phyloP scores from a whole-genome alignment of 352 stramenopile genomes.

The Peronospora belbahrii region DNA sequence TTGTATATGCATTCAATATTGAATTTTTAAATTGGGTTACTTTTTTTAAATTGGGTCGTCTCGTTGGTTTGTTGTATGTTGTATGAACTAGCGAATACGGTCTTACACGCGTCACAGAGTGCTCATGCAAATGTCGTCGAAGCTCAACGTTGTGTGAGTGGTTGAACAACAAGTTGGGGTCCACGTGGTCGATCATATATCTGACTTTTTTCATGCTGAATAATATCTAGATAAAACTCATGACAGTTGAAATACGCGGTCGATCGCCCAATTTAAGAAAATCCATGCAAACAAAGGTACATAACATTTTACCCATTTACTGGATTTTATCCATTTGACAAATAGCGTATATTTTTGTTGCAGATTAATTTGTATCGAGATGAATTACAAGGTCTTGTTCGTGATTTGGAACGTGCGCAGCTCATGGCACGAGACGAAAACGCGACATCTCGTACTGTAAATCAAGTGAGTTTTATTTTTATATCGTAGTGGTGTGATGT shows the following conservation, averaged over 20 bases:
- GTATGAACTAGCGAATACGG: constrained; percentile 15
- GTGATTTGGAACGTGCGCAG: constrained; percentile 62
- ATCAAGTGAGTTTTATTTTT: constrained; percentile 31
- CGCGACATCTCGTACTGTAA: constrained; percentile 14
- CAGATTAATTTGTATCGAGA: constrained; percentile 66
- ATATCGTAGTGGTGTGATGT: too few species aligned
- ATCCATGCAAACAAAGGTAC: constrained; percentile 65
- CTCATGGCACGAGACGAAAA: constrained; percentile 54
- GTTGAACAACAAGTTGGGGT: neutral
- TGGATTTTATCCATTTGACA: too few species aligned
- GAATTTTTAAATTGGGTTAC: too few species aligned
- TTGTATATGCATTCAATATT: too few species aligned
- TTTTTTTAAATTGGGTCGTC: too few species aligned
- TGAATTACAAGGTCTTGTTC: constrained; percentile 56
- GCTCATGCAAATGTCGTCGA: constrained; percentile 59
- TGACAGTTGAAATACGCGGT: constrained; percentile 68
- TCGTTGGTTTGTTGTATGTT: neutral
- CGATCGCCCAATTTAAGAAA: constrained; percentile 51
- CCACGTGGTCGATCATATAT: neutral
- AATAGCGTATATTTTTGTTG: neutral
- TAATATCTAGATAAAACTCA: constrained; percentile 59
- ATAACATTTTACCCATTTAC: too few species aligned
- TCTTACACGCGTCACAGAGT: constrained; percentile 38
- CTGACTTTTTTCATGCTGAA: neutral
- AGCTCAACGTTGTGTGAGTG: constrained; percentile 58